A percentile compares a stretch with the other conserved stretches of the same genome.
Evolutionary conservation across 768 basidiomycete species (phyloP).

Genomic region (Lactifluus piperatus): DNA sequence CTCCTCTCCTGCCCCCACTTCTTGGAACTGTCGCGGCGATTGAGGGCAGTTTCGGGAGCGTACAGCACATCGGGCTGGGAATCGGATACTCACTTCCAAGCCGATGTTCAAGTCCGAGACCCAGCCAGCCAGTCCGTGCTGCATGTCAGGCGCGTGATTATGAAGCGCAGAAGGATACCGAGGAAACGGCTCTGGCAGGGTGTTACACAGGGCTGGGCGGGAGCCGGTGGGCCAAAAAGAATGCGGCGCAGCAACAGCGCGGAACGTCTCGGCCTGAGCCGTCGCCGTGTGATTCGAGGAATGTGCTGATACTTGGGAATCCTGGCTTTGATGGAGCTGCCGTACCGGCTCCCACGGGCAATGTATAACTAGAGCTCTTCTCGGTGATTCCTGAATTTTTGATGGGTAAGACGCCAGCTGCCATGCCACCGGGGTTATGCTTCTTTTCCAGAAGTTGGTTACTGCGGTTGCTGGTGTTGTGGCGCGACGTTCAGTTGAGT

Average conservation of each 20-base stretch:
- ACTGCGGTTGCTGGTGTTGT: neutral
- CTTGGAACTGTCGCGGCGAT: neutral
- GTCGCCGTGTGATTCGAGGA: neutral
- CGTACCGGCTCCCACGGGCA: neutral
- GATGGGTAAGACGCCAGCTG: neutral
- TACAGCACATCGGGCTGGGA: slow-evolving; percentile 18
- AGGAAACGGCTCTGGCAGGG: slow-evolving; percentile 3
- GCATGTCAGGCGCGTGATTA: neutral
- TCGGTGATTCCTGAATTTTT: neutral
- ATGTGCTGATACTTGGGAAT: slow-evolving; percentile 4
- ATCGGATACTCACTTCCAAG: slow-evolving; percentile 19
- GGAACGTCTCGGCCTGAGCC: neutral
- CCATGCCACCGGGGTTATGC: neutral
- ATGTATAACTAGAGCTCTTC: neutral
- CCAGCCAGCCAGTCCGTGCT: neutral
- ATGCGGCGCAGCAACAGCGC: neutral
- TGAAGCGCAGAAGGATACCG: neutral
- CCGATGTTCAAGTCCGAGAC: neutral
- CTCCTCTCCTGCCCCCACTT: neutral
- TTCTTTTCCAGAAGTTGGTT: neutral
- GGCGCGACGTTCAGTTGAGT: neutral
- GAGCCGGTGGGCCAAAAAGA: slow-evolving; percentile 3
- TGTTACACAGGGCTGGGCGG: slow-evolving; percentile 12
- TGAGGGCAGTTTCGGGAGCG: slow-evolving; percentile 7
- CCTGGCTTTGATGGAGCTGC: slow-evolving; percentile 8